Base-by-base conservation (phyloP, 2,329 filamentous ascomycete species). In the Tolypocladium nubicola region DNA sequence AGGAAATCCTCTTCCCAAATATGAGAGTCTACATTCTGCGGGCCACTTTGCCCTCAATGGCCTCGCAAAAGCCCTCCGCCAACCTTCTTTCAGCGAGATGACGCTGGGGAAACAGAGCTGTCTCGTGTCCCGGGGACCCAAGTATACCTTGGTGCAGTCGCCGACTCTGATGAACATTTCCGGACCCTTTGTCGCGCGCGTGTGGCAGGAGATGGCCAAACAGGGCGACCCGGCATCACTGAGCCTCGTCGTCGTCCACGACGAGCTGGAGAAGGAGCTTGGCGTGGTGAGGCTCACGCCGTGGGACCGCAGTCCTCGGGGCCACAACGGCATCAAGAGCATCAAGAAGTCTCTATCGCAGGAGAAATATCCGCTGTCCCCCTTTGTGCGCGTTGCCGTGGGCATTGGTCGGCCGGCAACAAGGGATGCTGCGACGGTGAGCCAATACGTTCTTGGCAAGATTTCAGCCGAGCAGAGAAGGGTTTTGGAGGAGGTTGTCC, bases 391-490 rank as follows among this genome's bases (percentile, higher is more conserved):
- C 58, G 82, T 97, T 54, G 86, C 88, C 0, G 75, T 97, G 14
- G 94, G 94, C 0, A 96, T 97, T 73, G 92, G 90, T n/a, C 76
- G 94, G 52, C 93, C 93, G 0, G 76, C 75, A 52, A 86, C 80
- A 61, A 79, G 91, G 61, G 85, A 90, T 54, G 75, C 78, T 26
- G 73, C 76, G 43, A 82, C 82, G 2, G 91, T 97, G 11, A 82
- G 86, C 49, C 76, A 82, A 30, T 96, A 93, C 74, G 92, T 97
- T 49, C 73, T 97, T 63, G 78, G 78, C 58, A 83, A 83, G 65
- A 85, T 94, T 77, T 79, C 77, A 11, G 61, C 64, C 9, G 64
- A 68, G 13, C 79, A 89, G 66, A 75, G 75, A 66, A 67, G 68
- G 23, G 68, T 74, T 16, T 70, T 90, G 49, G 77, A 81, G 38